These are phyloP conservation scores for Trypanosoma lewisi DNA, from an alignment of 208 protist genomes.

Conservation along the genomic window DNA sequence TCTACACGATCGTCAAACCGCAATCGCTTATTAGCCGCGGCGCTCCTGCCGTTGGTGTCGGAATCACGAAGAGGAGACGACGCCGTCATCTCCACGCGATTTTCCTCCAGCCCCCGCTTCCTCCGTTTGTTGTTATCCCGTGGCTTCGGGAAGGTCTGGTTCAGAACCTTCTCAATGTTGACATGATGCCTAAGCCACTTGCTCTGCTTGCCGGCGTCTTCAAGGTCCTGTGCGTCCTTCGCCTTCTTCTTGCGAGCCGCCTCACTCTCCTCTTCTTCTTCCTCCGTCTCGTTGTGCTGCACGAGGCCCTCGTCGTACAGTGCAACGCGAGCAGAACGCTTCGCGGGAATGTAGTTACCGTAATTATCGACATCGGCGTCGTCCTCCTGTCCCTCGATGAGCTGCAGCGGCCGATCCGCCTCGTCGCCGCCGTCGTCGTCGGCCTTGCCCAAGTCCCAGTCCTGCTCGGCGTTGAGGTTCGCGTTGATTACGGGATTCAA, in stretches of 20 bases:
- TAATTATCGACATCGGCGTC: slow-evolving; percentile 89
- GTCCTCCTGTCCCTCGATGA: slow-evolving; percentile 78
- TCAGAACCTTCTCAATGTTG: slow-evolving; percentile 81
- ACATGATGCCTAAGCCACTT: slow-evolving; percentile 84
- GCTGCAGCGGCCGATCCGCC: slow-evolving; percentile 32
- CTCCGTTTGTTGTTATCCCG: slow-evolving; percentile 48
- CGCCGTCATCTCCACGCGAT: slow-evolving; percentile 68
- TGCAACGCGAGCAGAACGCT: slow-evolving; percentile 68
- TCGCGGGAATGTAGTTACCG: slow-evolving; percentile 73
- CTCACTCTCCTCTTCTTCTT: slow-evolving; percentile 35
- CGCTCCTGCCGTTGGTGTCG: slow-evolving; percentile 3
- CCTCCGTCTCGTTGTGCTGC: slow-evolving; percentile 28
- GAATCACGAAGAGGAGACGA: slow-evolving; percentile 30
- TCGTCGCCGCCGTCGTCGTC: slow-evolving; percentile 17
- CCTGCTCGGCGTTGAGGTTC: slow-evolving; percentile 75
- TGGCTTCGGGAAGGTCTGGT: slow-evolving; percentile 80
- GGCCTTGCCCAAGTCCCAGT: slow-evolving; percentile 68
- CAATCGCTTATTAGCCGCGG: slow-evolving; percentile 32
- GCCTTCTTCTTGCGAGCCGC: slow-evolving; percentile 21
- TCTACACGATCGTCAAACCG: slow-evolving; percentile 49
- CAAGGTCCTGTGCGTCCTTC: slow-evolving; percentile 43
- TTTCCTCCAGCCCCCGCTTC: slow-evolving; percentile 52
- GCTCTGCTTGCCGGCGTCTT: slow-evolving; percentile 54
- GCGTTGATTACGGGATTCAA: slow-evolving; percentile 79
- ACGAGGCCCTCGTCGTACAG: slow-evolving; percentile 70